phyloP scores from a whole-genome alignment of 345 rosid species.

The Eucalyptus microcorys region DNA sequence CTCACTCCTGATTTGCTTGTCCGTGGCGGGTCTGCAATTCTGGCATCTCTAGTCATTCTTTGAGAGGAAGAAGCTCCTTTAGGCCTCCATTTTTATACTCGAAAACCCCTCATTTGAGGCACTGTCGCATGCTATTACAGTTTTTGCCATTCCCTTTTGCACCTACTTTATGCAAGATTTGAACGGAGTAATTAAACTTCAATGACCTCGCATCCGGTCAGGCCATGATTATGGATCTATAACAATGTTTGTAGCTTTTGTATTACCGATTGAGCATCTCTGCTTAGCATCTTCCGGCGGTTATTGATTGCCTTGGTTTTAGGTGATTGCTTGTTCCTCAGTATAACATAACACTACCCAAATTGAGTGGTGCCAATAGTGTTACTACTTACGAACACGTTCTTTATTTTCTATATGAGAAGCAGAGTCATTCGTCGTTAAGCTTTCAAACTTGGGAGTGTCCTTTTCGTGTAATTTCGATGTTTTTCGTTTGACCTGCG shows the following conservation, averaged over 20 bases:
- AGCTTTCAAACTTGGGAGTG: background rate
- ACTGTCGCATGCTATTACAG: background rate
- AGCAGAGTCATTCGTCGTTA: too few species aligned
- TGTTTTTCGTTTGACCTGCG: background rate
- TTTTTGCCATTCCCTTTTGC: background rate
- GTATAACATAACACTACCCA: background rate
- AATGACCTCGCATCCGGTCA: background rate
- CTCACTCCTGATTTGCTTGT: conserved; percentile 54
- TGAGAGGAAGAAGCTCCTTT: conserved; percentile 80
- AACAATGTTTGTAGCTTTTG: background rate
- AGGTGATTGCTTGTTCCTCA: background rate
- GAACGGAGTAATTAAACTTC: background rate
- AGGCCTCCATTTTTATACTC: background rate
- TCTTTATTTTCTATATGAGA: background rate
- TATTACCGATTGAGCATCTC: background rate
- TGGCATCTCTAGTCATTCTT: conserved; percentile 90
- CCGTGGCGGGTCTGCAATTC: conserved; percentile 63
- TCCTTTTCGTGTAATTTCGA: background rate
- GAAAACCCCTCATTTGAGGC: background rate
- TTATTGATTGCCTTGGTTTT: background rate
- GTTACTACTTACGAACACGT: background rate
- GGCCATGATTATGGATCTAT: background rate
- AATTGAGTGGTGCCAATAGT: background rate
- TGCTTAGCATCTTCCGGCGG: background rate
- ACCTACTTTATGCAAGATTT: background rate